Base-by-base conservation (phyloP, 2,329 filamentous ascomycete species). In the Lasiodiplodia hormozganensis region DNA sequence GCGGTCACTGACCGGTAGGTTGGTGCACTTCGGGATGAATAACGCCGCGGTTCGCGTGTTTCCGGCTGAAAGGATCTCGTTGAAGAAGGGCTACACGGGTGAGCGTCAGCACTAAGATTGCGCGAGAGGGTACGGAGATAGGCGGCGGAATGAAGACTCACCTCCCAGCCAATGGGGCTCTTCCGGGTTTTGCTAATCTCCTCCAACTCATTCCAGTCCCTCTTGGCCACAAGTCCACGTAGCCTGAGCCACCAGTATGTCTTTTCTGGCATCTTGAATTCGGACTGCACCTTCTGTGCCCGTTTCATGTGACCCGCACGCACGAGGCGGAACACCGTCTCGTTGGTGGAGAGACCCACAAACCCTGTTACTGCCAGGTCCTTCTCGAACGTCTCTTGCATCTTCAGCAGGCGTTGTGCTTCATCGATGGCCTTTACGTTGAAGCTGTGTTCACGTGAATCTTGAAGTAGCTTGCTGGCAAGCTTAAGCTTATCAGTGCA, bases 161-260 rank as follows among this genome's bases (percentile, higher is more conserved):
- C 60, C 87, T 97, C 93, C 96, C 96, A 99, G 12, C 95, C 95
- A 77, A 99, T 98, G 0, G 95, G 93, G 69, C 92, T 96, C 80
- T 94, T 97, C 76, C 92, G 87, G 49, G 80, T 88, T 75, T 90
- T 92, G 43, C 88, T 87, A 73, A 93, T 87, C 73, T 97, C 94
- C 78, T 98, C 94, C 69, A 99, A 87, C 78, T 97, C 95, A 64
- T 88, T 89, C 94, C 94, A 99, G 76, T 97, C 92, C 67, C 96
- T 87, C 77, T 94, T 93, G 18, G 92, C 92, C 2, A 99, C 93
- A 62, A 98, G 86, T 0, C 94, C 96, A 73, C 95, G 89, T 34
- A 99, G 85, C 70, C 93, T 90, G 69, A 88, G 76, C 93, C 95
- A 99, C 89, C 93, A 95, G 71, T 89, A 92, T 36, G 93, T 92